Evolutionary conservation across 129 eudicot species (phyloP), one percentile per base, ranked within the genome.

Genomic region (Cynara cardunculus): DNA sequence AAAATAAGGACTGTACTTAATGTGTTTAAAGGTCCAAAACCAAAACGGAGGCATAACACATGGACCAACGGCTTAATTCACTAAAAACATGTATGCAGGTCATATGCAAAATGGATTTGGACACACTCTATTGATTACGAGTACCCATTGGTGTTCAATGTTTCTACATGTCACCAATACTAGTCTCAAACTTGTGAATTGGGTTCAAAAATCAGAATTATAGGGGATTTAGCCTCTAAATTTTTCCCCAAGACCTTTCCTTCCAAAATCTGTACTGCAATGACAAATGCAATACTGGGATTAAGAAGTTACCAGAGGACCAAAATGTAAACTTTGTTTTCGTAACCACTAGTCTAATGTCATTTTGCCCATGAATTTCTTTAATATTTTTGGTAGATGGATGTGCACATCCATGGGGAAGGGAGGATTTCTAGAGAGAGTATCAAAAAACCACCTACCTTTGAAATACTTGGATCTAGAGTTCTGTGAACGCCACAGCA

Each of bases 401-500:
- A 56, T 1, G 10, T 56, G 25, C 65, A 5, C 65, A 56, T n/a
- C 2, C 1, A 30, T 34, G 25, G 18, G 25, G 25, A 12, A 18
- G 37, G 41, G 56, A 30, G 10, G 67, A 25, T 14, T 27, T 28
- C 19, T 0, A 19, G 41, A 74, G n/a, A 61, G 25, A 19, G 25
- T 8, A 30, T 49, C 16, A 46, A 49, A 49, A 61, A 37, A 75
- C 69, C 68, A 74, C 26, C 64, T 32, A 91, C 98, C 94, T 88
- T 94, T 39, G 98, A 94, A 74, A 94, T 71, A 85, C 88, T 87
- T 62, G 97, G 84, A 44, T 94, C 93, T 66, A 94, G 98, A 78
- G 82, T 85, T 89, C 97, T 86, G 84, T 94, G 97, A 30, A 88
- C 94, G 62, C 97, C 97, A 82, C 94, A 91, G 74, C 98, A 94